Evolutionary conservation across 140 eudicot genomes (phyloP).

Genomic region (Erigeron philadelphicus): DNA sequence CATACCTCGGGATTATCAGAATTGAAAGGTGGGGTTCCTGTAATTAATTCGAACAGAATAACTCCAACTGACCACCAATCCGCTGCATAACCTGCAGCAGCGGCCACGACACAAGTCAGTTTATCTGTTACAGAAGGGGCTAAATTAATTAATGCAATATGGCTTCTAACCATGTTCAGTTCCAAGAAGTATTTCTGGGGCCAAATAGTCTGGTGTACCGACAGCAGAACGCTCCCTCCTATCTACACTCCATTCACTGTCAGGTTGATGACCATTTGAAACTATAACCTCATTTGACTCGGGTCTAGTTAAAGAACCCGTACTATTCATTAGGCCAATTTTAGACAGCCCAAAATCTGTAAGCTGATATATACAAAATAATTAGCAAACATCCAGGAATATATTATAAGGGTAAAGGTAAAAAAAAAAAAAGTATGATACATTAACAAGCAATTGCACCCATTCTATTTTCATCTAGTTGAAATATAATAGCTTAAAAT

Average conservation of each 20-base stretch:
- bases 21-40: conserved; percentile 76
- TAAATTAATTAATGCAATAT: conserved; percentile 5
- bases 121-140: conserved; percentile 7
- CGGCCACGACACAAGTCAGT: conserved; percentile 23
- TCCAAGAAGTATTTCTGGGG: conserved; percentile 94
- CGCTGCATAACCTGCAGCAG: conserved; percentile 65
- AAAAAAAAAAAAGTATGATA: background rate
- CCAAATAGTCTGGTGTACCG: conserved; percentile 93
- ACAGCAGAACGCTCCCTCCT: conserved; percentile 63
- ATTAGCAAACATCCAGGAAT: conserved; percentile 9
- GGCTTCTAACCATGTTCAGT: conserved; percentile 69
- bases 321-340: conserved; percentile 78
- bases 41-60: conserved; percentile 61
- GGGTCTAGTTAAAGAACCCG: conserved; percentile 53
- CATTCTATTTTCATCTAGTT: background rate
- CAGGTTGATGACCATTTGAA: conserved; percentile 31
- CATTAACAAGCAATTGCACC: background rate
- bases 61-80: conserved; percentile 97
- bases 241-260: conserved; percentile 33
- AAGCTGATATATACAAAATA: conserved; percentile 51
- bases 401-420: background rate
- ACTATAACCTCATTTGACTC: conserved; percentile 32
- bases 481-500: background rate
- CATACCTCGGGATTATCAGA: conserved; percentile 82
- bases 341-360: conserved; percentile 87